Evolutionary conservation across 2,329 filamentous ascomycete species (phyloP), one percentile per base, ranked within the genome.

Genomic region (Akanthomyces dipterigenus): DNA sequence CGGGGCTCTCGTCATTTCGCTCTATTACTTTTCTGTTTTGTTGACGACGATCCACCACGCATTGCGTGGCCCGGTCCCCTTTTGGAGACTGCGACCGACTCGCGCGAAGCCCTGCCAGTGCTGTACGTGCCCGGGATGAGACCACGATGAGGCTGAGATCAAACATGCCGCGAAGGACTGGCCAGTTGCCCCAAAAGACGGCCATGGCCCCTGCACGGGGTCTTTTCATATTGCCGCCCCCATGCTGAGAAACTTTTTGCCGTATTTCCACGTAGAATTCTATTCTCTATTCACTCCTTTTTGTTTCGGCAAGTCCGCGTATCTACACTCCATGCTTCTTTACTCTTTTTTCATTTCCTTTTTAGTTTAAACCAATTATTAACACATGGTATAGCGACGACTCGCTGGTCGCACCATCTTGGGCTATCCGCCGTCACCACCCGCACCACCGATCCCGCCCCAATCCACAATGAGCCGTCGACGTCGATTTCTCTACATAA

Each of bases 131-230:
- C 31, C 43, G 49, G 45, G 28, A 49, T 49, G 55, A 49, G 12
- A 49, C 55, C 55, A 40, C 40, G 55, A 57, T 57, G 55, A 57
- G 55, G 55, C 55, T 57, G 55, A 49, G 55, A 57, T 57, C 55
- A 57, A 49, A 57, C 55, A 16, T 28, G 20, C 43, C 45, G 11
- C 31, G 31, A 34, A 34, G 20, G 48, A 20, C 11, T 54, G 42
- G n/a, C 43, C 38, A 26, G 48, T 26, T 55, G 31, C 18, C 40
- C 40, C 31, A 26, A 28, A 56, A 14, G 40, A 46, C n/a, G 11
- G 31, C 34, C 50, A 11, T 49, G 43, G 20, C 20, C 55, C 55
- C 22, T 20, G 28, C 38, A 43, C 16, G 38, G 43, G 20, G 5
- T 43, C 43, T 20, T 56, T 16, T 54, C 36, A 45, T 36, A 20